These are phyloP conservation scores for Paraphoma sp. DNA, from an alignment of 2,329 filamentous ascomycete species.

Conservation along the genomic window DNA sequence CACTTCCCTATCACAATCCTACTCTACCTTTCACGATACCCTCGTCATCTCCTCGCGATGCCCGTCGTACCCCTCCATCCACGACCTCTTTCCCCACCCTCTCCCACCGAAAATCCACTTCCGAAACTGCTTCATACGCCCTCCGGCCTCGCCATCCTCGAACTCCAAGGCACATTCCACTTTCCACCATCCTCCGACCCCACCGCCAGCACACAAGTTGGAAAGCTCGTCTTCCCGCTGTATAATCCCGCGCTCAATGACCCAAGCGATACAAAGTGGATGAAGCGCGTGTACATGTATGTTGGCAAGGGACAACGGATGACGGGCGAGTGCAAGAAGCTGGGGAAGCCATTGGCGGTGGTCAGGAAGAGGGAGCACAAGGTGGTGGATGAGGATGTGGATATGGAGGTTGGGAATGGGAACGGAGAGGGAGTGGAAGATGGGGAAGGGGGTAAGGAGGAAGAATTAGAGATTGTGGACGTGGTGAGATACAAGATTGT, in stretches of 20 bases:
- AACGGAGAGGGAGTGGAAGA: constrained; percentile 34
- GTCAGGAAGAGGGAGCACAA: constrained; percentile 58
- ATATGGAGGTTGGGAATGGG: constrained; percentile 21
- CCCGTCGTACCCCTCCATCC: constrained; percentile 38
- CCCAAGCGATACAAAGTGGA: constrained; percentile 73
- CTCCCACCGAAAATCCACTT: constrained; percentile 62
- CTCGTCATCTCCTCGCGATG: constrained; percentile 23
- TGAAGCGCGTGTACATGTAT: constrained; percentile 88
- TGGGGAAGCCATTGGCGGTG: constrained; percentile 80
- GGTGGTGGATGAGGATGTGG: constrained; percentile 3
- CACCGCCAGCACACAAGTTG: constrained; percentile 61
- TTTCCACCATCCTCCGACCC: constrained; percentile 59
- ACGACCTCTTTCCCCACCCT: neutral
- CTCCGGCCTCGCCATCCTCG: constrained; percentile 84
- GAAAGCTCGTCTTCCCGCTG: constrained; percentile 79
- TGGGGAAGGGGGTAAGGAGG: constrained; percentile 22
- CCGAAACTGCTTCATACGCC: constrained; percentile 88
- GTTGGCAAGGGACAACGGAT: constrained; percentile 88
- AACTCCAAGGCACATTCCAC: constrained; percentile 92
- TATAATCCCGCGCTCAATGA: constrained; percentile 62
- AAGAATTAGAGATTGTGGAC: constrained; percentile 81
- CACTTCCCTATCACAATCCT: neutral
- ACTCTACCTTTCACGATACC: neutral
- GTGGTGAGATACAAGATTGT: constrained; percentile 86
- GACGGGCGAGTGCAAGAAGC: constrained; percentile 87